phyloP scores from a whole-genome alignment of 1,284 basidiomycete species.

The Xerocomus minutiporus region DNA sequence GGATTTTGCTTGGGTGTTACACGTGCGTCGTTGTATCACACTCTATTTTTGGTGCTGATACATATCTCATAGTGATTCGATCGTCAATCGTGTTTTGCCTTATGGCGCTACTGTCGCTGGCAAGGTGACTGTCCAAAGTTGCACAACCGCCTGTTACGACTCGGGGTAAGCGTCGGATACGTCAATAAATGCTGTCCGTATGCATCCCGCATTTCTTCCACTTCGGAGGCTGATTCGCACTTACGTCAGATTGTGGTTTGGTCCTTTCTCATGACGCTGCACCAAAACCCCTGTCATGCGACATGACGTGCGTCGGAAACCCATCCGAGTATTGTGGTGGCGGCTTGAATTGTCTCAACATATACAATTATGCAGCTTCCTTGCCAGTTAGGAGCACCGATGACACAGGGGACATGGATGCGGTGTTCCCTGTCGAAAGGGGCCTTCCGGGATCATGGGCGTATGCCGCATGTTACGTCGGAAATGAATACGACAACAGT shows the following conservation, averaged over 20 bases:
- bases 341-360: not conserved
- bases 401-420: not conserved
- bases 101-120: constrained; percentile 22
- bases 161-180: constrained; percentile 47
- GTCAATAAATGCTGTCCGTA: constrained; percentile 45
- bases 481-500: too few species aligned
- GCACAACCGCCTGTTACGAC: constrained; percentile 50
- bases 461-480: constrained; percentile 36
- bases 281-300: not conserved
- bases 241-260: not conserved
- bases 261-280: not conserved
- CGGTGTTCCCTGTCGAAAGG: not conserved
- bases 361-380: not conserved
- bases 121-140: constrained; percentile 1
- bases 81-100: constrained; percentile 45
- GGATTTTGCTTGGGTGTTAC: not conserved
- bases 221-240: not conserved
- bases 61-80: constrained; percentile 37
- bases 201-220: not conserved
- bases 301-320: not conserved
- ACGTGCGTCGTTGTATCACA: not conserved
- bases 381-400: not conserved
- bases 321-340: not conserved
- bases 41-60: not conserved
- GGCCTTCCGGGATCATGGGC: constrained; percentile 43